Evolutionary conservation across 805 yeast species (phyloP), one percentile per base, ranked within the genome.

Genomic region (Scheffersomyces amazonensis): DNA sequence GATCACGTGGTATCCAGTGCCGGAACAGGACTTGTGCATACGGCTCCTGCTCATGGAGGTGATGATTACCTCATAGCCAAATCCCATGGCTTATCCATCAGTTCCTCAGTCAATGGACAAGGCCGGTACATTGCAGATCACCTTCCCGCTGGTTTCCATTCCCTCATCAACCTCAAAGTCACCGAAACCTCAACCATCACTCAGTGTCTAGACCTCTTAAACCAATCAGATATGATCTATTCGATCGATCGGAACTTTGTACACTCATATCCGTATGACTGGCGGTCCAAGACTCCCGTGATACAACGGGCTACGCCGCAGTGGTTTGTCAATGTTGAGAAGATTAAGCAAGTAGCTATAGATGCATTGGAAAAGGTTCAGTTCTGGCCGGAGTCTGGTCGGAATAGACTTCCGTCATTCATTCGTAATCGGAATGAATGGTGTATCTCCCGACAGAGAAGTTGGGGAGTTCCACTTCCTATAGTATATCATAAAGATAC

Each of bases 381-480:
- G 15, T 93, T 93, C 53, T 64, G 69, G 34, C 99, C 99, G 0
- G 78, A 72, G 33, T 63, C 77, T 10, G 97, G 97, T 2, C 64
- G 66, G 21, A 81, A 76, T 35, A 72, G 98, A 44, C 71, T 93
- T 23, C 50, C 69, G 2, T 77, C 95, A 11, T 93, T 91, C 54
- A 74, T 89, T 20, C 69, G 66, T 16, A 80, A 82, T 35, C 77
- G 99, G 62, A 79, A 80, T 45, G 99, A 93, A 55, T 93, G 99
- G 99, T 93, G 99, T 63, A 89, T 93, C 22, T 90, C 98, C 1
- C 73, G 99, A 51, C 99, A 93, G 58, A 78, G 99, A 47, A 73
- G 78, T 15, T 93, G 99, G 99, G 99, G 99, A 32, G 97, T 93
- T 23, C 99, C 99, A 1, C 85, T 93, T 28, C 98, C 99, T 1